Percentiles rank a stretch among this genome's conserved stretches.
Conservation (phyloP, 164 flowering plant species). For the Nymphaea colorata region DNA sequence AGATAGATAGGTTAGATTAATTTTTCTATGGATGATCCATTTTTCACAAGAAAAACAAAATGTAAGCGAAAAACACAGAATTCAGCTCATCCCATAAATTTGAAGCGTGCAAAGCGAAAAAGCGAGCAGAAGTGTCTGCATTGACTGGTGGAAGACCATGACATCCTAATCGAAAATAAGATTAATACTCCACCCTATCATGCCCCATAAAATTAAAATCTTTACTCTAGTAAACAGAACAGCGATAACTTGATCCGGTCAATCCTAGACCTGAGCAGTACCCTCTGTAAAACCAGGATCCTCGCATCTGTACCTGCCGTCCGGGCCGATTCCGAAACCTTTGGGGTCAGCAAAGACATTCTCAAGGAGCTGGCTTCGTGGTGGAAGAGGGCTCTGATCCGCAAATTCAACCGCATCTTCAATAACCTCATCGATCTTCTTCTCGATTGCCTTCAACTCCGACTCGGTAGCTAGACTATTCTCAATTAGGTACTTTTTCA, state of each 20-base stretch:
- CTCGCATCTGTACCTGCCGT: slow-evolving; percentile 84
- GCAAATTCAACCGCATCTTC: slow-evolving; percentile 95
- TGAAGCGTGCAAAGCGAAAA: too few relatives aligned
- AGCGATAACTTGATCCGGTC: background rate
- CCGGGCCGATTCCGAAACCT: slow-evolving; percentile 95
- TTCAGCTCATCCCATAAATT: too few relatives aligned
- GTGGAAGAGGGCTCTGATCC: slow-evolving; percentile 68
- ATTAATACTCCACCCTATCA: background rate
- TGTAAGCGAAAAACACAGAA: too few relatives aligned
- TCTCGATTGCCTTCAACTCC: slow-evolving; percentile 75
- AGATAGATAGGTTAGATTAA: too few relatives aligned
- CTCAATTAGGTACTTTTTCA: slow-evolving; percentile 76
- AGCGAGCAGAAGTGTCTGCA: too few relatives aligned
- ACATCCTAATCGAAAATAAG: background rate
- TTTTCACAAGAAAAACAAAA: too few relatives aligned
- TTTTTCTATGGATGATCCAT: too few relatives aligned
- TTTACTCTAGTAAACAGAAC: background rate
- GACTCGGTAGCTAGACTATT: slow-evolving; percentile 60
- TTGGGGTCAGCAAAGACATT: slow-evolving; percentile 93
- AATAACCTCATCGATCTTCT: slow-evolving; percentile 70
- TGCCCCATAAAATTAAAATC: background rate
- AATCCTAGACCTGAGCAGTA: slow-evolving; percentile 70
- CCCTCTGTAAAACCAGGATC: slow-evolving; percentile 92
- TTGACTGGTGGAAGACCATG: background rate
- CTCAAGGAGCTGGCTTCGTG: slow-evolving; percentile 71